phyloP scores from a whole-genome alignment of 768 basidiomycete genomes.

The Cubamyces lactineus region DNA sequence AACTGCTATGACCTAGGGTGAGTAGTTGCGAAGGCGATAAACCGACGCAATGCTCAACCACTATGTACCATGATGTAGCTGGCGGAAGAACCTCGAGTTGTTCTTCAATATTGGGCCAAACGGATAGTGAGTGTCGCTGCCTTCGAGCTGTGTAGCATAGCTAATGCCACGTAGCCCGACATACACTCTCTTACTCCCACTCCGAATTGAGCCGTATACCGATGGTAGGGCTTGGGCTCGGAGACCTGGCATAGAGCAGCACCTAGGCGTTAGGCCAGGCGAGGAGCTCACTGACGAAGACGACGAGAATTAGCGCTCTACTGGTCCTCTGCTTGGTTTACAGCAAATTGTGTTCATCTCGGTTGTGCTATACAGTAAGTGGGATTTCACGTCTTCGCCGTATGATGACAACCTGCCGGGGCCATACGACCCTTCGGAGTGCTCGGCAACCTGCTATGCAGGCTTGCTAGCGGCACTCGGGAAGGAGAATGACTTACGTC shows the following conservation, averaged over 20 bases:
- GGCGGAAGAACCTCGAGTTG: conserved; percentile 67
- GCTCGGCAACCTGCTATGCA: conserved; percentile 12
- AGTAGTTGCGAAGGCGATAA: neutral
- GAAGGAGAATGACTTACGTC: conserved; percentile 63
- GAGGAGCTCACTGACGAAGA: conserved; percentile 89
- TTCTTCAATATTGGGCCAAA: conserved; percentile 86
- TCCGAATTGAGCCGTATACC: conserved; percentile 78
- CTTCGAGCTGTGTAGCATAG: neutral
- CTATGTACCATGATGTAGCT: conserved; percentile 38
- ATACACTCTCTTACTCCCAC: conserved; percentile 81
- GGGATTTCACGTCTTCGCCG: neutral
- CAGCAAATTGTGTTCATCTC: neutral
- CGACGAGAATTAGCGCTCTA: conserved; percentile 39
- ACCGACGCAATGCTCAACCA: neutral
- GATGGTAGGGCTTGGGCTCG: conserved; percentile 86
- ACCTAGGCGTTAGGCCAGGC: conserved; percentile 65
- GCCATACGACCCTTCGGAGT: conserved; percentile 79
- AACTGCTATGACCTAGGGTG: conserved; percentile 93
- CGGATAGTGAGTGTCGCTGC: conserved; percentile 71
- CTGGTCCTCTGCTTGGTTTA: neutral
- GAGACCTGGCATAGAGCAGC: conserved; percentile 60
- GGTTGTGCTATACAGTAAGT: conserved; percentile 1
- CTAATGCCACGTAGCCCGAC: conserved; percentile 52
- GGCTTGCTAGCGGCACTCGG: conserved; percentile 38
- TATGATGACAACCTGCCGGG: conserved; percentile 77